Evolutionary conservation across 768 basidiomycete genomes (phyloP).

Genomic region (Leccinum subgranulosum): DNA sequence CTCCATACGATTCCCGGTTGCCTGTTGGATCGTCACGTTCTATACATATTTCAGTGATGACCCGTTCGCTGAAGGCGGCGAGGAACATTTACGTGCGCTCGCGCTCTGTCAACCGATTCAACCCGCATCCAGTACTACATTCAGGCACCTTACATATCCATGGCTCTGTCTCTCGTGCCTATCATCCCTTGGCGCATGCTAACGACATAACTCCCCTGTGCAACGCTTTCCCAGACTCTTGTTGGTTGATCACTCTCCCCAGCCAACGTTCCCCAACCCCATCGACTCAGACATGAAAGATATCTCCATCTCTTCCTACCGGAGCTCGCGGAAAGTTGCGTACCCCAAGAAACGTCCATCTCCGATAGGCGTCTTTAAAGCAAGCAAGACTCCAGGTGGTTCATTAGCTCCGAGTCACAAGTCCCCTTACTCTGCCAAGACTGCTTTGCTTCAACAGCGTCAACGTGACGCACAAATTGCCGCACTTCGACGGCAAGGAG

Average conservation of each 20-base stretch:
- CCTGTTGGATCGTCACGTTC: slow-evolving; percentile 1
- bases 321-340: slow-evolving; percentile 58
- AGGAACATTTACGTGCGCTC: not conserved
- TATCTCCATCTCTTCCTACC: slow-evolving; percentile 54
- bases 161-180: slow-evolving; percentile 3
- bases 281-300: slow-evolving; percentile 68
- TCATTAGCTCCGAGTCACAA: slow-evolving; percentile 50
- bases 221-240: slow-evolving; percentile 35
- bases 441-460: slow-evolving; percentile 57
- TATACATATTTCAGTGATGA: slow-evolving; percentile 10
- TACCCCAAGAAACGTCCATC: slow-evolving; percentile 88
- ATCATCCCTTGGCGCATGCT: slow-evolving; percentile 10
- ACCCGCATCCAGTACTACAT: not conserved
- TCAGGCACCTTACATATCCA: slow-evolving; percentile 3
- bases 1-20: not conserved
- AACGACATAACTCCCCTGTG: slow-evolving; percentile 19
- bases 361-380: slow-evolving; percentile 72
- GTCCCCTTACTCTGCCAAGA: slow-evolving; percentile 66
- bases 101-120: not conserved
- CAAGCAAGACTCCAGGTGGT: slow-evolving; percentile 50
- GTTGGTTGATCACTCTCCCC: slow-evolving; percentile 43
- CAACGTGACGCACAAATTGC: slow-evolving; percentile 68
- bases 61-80: slow-evolving; percentile 3
- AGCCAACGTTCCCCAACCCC: slow-evolving; percentile 33
- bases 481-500: slow-evolving; percentile 67